Base-by-base conservation (phyloP, 306 rosid genomes). In the Psophocarpus tetragonolobus region DNA sequence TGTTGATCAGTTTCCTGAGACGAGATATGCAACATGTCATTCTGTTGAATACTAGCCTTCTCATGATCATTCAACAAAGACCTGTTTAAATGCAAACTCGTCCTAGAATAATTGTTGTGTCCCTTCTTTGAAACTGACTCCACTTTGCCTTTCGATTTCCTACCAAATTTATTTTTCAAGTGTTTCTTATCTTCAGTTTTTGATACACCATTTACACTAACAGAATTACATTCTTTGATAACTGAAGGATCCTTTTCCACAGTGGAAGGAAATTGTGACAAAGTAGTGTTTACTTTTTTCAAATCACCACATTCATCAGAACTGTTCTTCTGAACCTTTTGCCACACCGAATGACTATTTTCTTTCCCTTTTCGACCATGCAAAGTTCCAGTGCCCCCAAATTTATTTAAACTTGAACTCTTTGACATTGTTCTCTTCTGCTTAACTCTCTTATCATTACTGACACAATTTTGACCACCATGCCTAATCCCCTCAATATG, bases 301-400 rank as follows among this genome's bases (percentile, higher is more conserved):
- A 81, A 44, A 74, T 86, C 89, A 44, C 74, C 80, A 54, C 87
- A 69, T 47, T 77, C 91, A 58, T 76, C 75, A 58, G 81, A 68
- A 23, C 61, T 73, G 29, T 85, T 83, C 83, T 76, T 91, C 86
- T 91, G 91, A 79, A 93, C 98, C 86, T 87, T 93, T 80, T 93
- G 89, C 98, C 98, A 93, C 32, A 93, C 84, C 15, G 98, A 83
- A 80, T 84, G 92, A 62, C 76, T 83, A 72, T 80, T 89, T 87
- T 83, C 97, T 85, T 89, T 93, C 78, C 92, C 89, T 2, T 82
- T 29, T 77, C 86, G 88, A 74, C 83, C 80, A 56, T 85, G 87
- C 48, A 56, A 68, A 79, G 72, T 61, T 42, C 84, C 90, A 58
- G 42, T 44, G 30, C 81, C 78, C 56, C 87, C 85, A 85, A 51